A percentile compares a stretch with the other conserved stretches of the same genome.
Conservation (phyloP, 108 stramenopile genomes). For the Skeletonema menzelii region DNA sequence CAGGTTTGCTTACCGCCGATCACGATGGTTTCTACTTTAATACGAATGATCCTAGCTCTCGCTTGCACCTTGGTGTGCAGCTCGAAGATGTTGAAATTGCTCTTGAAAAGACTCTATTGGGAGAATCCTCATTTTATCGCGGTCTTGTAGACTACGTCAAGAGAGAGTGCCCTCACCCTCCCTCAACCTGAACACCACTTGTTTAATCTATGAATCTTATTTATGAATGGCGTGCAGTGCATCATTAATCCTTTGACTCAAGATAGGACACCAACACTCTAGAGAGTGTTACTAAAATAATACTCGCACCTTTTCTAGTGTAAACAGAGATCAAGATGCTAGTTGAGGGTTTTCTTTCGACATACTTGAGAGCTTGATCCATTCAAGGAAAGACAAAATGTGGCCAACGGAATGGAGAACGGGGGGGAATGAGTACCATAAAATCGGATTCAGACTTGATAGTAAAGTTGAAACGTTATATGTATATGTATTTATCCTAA, state of each 20-base stretch:
- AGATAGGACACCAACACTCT: too few relatives aligned
- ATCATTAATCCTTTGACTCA: too few relatives aligned
- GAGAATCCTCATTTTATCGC: constrained; percentile 41
- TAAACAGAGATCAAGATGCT: too few relatives aligned
- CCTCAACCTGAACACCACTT: neutral
- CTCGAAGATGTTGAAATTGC: constrained; percentile 70
- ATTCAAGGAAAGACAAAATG: too few relatives aligned
- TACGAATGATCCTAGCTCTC: constrained; percentile 5
- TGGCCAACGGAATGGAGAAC: too few relatives aligned
- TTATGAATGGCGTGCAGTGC: too few relatives aligned
- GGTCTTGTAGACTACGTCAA: constrained; percentile 45
- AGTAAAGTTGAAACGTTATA: constrained; percentile 1
- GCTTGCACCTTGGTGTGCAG: constrained; percentile 59
- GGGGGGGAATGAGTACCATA: too few relatives aligned
- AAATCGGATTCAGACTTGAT: too few relatives aligned
- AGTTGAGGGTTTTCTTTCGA: too few relatives aligned
- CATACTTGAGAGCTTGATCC: too few relatives aligned
- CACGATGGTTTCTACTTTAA: constrained; percentile 12
- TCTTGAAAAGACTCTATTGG: constrained; percentile 49
- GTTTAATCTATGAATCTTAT: neutral
- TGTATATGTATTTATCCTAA: neutral
- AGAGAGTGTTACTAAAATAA: too few relatives aligned
- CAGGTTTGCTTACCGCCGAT: constrained; percentile 35
- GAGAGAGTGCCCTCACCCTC: constrained; percentile 11
- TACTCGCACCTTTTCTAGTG: too few relatives aligned